Percentiles rank a stretch among this genome's conserved stretches.
These are phyloP conservation scores for Salix purpurea DNA, from an alignment of 345 rosid genomes.

Conservation along the genomic window DNA sequence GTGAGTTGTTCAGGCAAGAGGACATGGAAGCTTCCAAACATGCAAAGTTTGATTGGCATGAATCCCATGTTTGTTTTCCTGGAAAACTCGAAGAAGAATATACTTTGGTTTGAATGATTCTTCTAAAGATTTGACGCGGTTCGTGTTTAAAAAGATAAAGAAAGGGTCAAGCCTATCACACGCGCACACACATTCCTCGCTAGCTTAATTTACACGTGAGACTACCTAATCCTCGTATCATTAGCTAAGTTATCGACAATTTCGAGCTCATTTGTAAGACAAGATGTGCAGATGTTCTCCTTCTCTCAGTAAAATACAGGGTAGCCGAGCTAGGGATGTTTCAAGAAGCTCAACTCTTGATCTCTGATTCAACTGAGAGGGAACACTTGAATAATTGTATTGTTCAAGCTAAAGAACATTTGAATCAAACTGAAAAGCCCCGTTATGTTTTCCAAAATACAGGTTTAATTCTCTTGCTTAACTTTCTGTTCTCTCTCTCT, in stretches of 20 bases:
- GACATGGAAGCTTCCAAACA: background rate
- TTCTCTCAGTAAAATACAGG: no score
- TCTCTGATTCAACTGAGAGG: no score
- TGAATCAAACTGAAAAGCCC: no score
- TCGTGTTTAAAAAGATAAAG: background rate
- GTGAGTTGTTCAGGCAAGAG: background rate
- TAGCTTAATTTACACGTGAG: background rate
- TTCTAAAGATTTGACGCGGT: background rate
- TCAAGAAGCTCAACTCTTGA: no score
- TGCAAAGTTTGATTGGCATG: background rate
- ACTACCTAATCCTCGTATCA: no score
- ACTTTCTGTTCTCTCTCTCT: background rate
- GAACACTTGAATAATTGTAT: no score
- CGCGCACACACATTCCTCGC: no score
- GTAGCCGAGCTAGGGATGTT: no score
- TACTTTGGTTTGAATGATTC: background rate
- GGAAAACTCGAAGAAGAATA: background rate
- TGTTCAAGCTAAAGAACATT: no score
- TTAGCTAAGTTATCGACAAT: no score
- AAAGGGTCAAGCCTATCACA: background rate
- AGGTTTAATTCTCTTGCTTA: conserved; percentile 33
- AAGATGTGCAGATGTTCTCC: no score
- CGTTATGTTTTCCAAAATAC: background rate
- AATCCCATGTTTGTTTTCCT: background rate
- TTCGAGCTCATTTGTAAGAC: no score